phyloP scores from a whole-genome alignment of 1,284 basidiomycete species.

The Rhodotorula sp. region DNA sequence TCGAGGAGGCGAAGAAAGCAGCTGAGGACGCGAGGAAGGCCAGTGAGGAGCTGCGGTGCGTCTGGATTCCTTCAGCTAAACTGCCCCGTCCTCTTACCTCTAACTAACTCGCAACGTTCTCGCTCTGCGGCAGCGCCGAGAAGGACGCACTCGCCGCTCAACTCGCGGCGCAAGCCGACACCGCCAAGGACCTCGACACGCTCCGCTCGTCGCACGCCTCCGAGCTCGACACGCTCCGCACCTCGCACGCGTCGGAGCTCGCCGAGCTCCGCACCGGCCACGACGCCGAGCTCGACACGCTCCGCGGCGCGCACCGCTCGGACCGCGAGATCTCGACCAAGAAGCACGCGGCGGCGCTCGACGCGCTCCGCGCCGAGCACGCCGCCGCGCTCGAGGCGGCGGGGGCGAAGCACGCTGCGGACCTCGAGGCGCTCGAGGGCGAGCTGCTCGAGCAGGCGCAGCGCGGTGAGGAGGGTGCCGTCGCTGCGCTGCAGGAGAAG shows the following conservation, averaged over 20 bases:
- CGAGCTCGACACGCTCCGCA: constrained; percentile 4
- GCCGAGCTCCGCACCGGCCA: not conserved
- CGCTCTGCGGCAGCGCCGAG: not conserved
- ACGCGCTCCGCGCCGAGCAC: not conserved
- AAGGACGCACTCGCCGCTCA: not conserved
- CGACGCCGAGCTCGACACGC: not conserved
- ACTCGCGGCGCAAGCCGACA: not conserved
- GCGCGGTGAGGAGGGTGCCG: no score
- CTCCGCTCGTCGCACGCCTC: not conserved
- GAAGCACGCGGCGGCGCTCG: not conserved
- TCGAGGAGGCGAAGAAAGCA: not conserved
- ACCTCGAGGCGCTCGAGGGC: not conserved
- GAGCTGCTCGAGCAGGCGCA: no score
- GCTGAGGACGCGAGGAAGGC: not conserved
- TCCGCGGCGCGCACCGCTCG: not conserved
- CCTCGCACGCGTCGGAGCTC: not conserved
- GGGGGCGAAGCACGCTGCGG: not conserved
- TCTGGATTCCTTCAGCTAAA: no score
- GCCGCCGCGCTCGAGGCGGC: not conserved
- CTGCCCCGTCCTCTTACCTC: not conserved
- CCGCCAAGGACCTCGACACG: not conserved
- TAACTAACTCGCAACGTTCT: not conserved
- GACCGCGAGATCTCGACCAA: no score
- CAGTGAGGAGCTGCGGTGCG: no score
- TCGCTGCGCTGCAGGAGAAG: no score